A percentile compares a stretch with the other conserved stretches of the same genome.
Conservation (phyloP, 495 filamentous ascomycete genomes). For the Evansstolkia leycettana region DNA sequence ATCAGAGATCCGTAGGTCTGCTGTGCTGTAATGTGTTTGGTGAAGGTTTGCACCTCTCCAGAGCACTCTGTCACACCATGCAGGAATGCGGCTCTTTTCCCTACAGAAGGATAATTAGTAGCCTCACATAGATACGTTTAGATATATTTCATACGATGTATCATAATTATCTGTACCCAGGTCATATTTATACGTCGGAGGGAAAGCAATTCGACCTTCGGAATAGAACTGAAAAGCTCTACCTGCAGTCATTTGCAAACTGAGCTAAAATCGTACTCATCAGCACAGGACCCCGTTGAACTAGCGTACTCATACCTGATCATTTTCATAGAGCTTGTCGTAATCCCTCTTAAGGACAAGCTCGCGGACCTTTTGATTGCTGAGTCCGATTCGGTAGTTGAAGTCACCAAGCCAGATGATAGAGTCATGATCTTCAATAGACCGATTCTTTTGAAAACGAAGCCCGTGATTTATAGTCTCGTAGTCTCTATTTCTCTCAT, state of each 20-base stretch:
- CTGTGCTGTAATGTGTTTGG: slow-evolving; percentile 69
- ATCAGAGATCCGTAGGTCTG: slow-evolving; percentile 76
- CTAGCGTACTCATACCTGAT: slow-evolving; percentile 50
- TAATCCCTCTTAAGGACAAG: slow-evolving; percentile 59
- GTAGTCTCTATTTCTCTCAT: slow-evolving; percentile 90
- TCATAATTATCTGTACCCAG: slow-evolving; percentile 80
- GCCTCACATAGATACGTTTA: neutral
- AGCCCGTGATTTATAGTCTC: slow-evolving; percentile 78
- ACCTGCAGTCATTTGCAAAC: slow-evolving; percentile 91
- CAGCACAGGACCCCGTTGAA: neutral
- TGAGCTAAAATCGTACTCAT: slow-evolving; percentile 44
- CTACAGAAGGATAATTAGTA: slow-evolving; percentile 28
- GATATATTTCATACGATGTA: slow-evolving; percentile 53
- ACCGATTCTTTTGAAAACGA: slow-evolving; percentile 77
- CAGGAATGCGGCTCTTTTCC: slow-evolving; percentile 88
- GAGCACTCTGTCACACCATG: slow-evolving; percentile 92
- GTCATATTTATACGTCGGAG: slow-evolving; percentile 94
- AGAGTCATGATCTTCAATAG: slow-evolving; percentile 83
- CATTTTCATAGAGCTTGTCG: slow-evolving; percentile 77
- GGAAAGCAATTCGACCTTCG: slow-evolving; percentile 71
- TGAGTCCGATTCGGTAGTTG: slow-evolving; percentile 91
- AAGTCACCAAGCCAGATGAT: slow-evolving; percentile 99
- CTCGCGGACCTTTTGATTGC: slow-evolving; percentile 64
- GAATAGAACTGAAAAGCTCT: slow-evolving; percentile 83
- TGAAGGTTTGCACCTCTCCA: slow-evolving; percentile 72